Conservation (phyloP, 352 stramenopile genomes). For the Paralagenidium karlingii region DNA sequence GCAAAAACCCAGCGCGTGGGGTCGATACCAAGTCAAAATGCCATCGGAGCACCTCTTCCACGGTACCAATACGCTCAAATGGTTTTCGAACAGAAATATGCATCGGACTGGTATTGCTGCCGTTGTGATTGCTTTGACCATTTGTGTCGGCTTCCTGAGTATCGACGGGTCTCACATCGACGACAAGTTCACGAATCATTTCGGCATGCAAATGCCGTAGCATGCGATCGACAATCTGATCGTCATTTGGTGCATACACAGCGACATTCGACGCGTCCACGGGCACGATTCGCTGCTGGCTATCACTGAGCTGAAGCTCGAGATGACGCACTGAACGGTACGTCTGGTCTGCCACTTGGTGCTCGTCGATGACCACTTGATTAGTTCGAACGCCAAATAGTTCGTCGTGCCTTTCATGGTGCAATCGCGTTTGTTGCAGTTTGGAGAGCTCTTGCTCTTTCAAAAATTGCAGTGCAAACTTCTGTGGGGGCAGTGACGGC, state of each 20-base stretch:
- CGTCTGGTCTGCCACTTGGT: slow-evolving; percentile 36
- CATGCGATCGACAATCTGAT: slow-evolving; percentile 28
- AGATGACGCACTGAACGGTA: slow-evolving; percentile 61
- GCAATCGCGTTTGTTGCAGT: slow-evolving; percentile 16
- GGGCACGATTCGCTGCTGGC: slow-evolving; percentile 30
- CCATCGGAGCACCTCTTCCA: slow-evolving; percentile 64
- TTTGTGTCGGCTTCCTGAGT: not conserved
- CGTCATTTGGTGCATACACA: slow-evolving; percentile 62
- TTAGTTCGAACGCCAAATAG: slow-evolving; percentile 40
- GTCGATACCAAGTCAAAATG: slow-evolving; percentile 59
- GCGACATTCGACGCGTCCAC: slow-evolving; percentile 64
- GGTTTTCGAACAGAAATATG: slow-evolving; percentile 10
- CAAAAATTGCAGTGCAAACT: slow-evolving; percentile 43
- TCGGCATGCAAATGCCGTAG: slow-evolving; percentile 38
- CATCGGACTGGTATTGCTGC: not conserved
- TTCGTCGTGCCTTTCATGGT: slow-evolving; percentile 17
- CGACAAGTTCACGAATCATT: slow-evolving; percentile 29
- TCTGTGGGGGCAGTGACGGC: slow-evolving; percentile 14
- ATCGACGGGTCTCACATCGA: no score
- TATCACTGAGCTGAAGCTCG: slow-evolving; percentile 28
- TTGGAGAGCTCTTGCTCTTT: slow-evolving; percentile 4
- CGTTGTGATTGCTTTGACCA: not conserved
- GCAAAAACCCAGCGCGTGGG: slow-evolving; percentile 42
- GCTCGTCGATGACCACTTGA: slow-evolving; percentile 37
- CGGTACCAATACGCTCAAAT: slow-evolving; percentile 37